These are phyloP conservation scores for Phyllachora maydis DNA, from an alignment of 2,329 filamentous ascomycete species.

Conservation along the genomic window DNA sequence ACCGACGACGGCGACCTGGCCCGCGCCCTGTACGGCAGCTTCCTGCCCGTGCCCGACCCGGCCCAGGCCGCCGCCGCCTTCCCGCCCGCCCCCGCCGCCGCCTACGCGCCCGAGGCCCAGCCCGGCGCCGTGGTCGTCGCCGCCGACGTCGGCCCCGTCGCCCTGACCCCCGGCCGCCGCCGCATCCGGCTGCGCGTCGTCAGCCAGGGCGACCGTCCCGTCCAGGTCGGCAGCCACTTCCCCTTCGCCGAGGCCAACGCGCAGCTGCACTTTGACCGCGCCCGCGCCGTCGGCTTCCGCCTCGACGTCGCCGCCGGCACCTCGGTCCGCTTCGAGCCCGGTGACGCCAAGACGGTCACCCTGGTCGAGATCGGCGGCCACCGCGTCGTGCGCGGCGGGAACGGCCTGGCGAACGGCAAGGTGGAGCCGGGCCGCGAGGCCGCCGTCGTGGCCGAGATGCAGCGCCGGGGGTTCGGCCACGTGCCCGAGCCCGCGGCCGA, in stretches of 20 bases:
- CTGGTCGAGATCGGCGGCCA: slow-evolving; percentile 75
- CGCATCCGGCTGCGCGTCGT: slow-evolving; percentile 58
- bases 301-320: slow-evolving; percentile 84
- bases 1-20: slow-evolving; percentile 71
- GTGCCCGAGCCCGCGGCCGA: slow-evolving; percentile 39
- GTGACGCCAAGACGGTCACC: slow-evolving; percentile 75
- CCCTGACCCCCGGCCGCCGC: slow-evolving; percentile 53
- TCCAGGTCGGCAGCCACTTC: slow-evolving; percentile 89
- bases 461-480: slow-evolving; percentile 61
- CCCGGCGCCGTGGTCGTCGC: slow-evolving; percentile 70
- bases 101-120: slow-evolving; percentile 45
- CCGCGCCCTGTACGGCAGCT: slow-evolving; percentile 79
- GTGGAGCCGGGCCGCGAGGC: slow-evolving; percentile 43
- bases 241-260: slow-evolving; percentile 95
- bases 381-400: slow-evolving; percentile 67
- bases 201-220: slow-evolving; percentile 72
- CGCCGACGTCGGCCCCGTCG: slow-evolving; percentile 46
- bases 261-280: slow-evolving; percentile 70
- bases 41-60: slow-evolving; percentile 71
- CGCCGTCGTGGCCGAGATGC: slow-evolving; percentile 46
- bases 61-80: slow-evolving; percentile 46
- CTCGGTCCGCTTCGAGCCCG: slow-evolving; percentile 83
- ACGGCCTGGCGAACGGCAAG: slow-evolving; percentile 51
- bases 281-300: slow-evolving; percentile 62
- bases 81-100: slow-evolving; percentile 37